Evolutionary conservation across 495 filamentous ascomycete genomes (phyloP).

Genomic region (Penicillium bialowiezense): DNA sequence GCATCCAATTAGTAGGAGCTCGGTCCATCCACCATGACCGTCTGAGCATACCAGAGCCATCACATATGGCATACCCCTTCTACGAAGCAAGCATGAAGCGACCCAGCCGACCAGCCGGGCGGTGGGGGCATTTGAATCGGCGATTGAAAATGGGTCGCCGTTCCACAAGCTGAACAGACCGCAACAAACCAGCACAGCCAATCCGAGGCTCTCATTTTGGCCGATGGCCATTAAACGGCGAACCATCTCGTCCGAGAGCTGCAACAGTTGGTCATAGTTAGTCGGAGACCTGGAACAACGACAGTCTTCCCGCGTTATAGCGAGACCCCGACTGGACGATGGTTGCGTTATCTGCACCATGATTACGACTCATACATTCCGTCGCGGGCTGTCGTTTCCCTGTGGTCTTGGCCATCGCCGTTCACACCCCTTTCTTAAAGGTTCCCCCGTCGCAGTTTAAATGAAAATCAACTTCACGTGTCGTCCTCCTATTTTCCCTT

Average conservation of each 20-base stretch:
- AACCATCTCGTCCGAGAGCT: slow-evolving; percentile 15
- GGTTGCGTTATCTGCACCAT: slow-evolving; percentile 31
- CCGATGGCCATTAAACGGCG: background rate
- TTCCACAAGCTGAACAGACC: background rate
- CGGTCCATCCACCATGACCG: no score
- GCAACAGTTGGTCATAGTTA: background rate
- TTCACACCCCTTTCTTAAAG: slow-evolving; percentile 2
- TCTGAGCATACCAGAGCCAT: background rate
- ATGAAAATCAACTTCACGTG: slow-evolving; percentile 7
- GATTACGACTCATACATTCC: slow-evolving; percentile 19
- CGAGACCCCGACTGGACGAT: slow-evolving; percentile 21
- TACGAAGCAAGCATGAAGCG: no score
- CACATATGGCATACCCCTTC: slow-evolving; percentile 1
- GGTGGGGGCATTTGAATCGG: slow-evolving; percentile 16
- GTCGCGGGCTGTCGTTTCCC: slow-evolving; percentile 6
- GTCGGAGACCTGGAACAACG: background rate
- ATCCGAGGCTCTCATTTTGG: background rate
- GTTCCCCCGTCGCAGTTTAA: slow-evolving; percentile 15
- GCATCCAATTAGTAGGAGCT: no score
- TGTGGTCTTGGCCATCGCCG: slow-evolving; percentile 11
- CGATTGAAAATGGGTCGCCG: slow-evolving; percentile 6
- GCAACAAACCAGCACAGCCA: background rate
- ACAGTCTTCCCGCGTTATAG: slow-evolving; percentile 4
- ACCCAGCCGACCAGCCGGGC: slow-evolving; percentile 25
- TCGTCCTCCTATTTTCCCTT: background rate